A percentile compares a stretch with the other conserved stretches of the same genome.
phyloP scores from a whole-genome alignment of 1,139 yeast species.

The Kodamaea sp. region DNA sequence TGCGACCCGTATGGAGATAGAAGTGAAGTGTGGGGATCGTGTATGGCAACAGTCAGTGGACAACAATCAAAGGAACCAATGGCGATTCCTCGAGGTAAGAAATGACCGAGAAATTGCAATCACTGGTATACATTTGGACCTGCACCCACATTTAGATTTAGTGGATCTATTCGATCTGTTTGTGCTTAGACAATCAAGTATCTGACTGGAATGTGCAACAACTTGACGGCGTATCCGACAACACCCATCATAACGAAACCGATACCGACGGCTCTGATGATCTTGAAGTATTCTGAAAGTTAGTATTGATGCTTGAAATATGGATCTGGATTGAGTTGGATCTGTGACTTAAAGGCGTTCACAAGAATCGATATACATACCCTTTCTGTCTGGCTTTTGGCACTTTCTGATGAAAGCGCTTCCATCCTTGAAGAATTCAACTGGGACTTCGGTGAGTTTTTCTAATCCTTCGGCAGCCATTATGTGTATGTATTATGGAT shows the following conservation, averaged over 20 bases:
- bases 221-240: constrained; percentile 93
- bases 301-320: constrained; percentile 25
- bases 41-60: too few relatives aligned
- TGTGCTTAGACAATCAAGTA: constrained; percentile 78
- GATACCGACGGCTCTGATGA: constrained; percentile 92
- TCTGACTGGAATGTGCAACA: constrained; percentile 95
- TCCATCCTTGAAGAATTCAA: constrained; percentile 90
- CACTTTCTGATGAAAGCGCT: constrained; percentile 85
- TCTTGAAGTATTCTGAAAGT: constrained; percentile 72
- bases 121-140: too few relatives aligned
- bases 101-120: too few relatives aligned
- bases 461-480: constrained; percentile 71
- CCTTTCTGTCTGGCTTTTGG: constrained; percentile 86
- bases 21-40: too few relatives aligned
- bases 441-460: constrained; percentile 84
- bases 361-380: too few relatives aligned
- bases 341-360: too few relatives aligned
- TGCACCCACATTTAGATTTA: too few relatives aligned
- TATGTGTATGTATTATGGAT: constrained; percentile 7
- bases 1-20: too few relatives aligned
- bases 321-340: too few relatives aligned
- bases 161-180: too few relatives aligned
- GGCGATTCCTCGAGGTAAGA: too few relatives aligned
- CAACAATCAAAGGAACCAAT: too few relatives aligned
- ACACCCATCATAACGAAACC: constrained; percentile 98